Percentiles rank a stretch among this genome's conserved stretches.
Evolutionary conservation across 805 yeast genomes (phyloP).

Genomic region (Torulaspora gathmanii): DNA sequence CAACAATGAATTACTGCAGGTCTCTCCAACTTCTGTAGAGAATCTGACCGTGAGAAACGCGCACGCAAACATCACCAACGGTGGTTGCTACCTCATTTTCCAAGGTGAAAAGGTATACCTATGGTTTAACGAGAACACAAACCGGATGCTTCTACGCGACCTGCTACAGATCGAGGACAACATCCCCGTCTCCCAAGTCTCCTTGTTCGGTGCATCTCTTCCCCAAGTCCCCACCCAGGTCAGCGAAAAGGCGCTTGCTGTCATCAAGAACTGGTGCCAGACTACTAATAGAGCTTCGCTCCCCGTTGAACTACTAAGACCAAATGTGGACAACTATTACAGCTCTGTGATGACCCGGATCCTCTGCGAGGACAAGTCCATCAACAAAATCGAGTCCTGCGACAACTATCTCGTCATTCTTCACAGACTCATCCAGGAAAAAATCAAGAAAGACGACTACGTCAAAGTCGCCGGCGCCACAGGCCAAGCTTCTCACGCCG

Average conservation of each 20-base stretch:
- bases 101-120: slow-evolving; percentile 57
- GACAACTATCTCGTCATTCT: slow-evolving; percentile 62
- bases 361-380: slow-evolving; percentile 68
- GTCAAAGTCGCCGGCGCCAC: slow-evolving; percentile 23
- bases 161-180: slow-evolving; percentile 56
- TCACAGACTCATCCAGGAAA: slow-evolving; percentile 58
- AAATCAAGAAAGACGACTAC: slow-evolving; percentile 44
- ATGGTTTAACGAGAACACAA: slow-evolving; percentile 67
- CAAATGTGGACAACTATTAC: slow-evolving; percentile 32
- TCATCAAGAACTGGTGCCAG: slow-evolving; percentile 48
- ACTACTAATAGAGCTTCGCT: slow-evolving; percentile 20
- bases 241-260: slow-evolving; percentile 59
- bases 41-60: slow-evolving; percentile 39
- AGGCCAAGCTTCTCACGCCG: not conserved
- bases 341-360: slow-evolving; percentile 43
- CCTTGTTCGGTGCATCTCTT: slow-evolving; percentile 43
- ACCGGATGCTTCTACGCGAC: slow-evolving; percentile 63
- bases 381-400: slow-evolving; percentile 52
- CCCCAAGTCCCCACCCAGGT: slow-evolving; percentile 69
- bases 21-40: slow-evolving; percentile 42
- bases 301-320: slow-evolving; percentile 31
- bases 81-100: slow-evolving; percentile 76
- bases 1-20: slow-evolving; percentile 40
- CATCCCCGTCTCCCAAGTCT: slow-evolving; percentile 22
- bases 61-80: slow-evolving; percentile 44